Evolutionary conservation across 2,329 filamentous ascomycete genomes (phyloP), one percentile per base, ranked within the genome.

Genomic region (Fusarium xylarioides): DNA sequence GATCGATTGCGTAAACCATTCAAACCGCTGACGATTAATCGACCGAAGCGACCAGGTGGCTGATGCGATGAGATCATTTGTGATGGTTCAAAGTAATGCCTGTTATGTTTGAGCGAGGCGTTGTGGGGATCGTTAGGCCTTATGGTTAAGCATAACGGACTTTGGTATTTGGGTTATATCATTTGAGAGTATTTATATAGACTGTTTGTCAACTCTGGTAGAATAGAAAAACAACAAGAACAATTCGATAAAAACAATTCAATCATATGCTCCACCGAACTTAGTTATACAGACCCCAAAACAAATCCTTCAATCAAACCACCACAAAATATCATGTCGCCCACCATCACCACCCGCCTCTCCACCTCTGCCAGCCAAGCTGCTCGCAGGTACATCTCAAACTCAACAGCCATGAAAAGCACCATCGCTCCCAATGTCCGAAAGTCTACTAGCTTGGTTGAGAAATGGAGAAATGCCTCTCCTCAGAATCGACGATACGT

Each of bases 1-100:
- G 85, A 87, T 55, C 83, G 83, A 72, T 77, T 89, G 54, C 82
- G 83, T 61, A 88, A 85, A 76, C 88, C 88, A 11, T 90, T 90
- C 64, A 89, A 88, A 79, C 86, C 86, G 47, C 80, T 89, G 73
- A 89, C 87, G 16, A 85, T 89, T 26, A 86, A 85, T 65, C 82
- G 86, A 35, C 80, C 81, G 23, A 66, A 71, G 53, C 77, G 77
- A 5, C 80, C 78, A 19, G 54, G 62, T 40, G 65, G 55, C 42
- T 75, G 65, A 74, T 50, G 47, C 16, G 37, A 37, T 69, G 28
- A 28, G 40, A 44, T 66, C 23, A 65, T 57, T 42, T 49, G 52
- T 61, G 38, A 70, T 57, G 57, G 14, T 61, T 18, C 9, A n/a
- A 28, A 62, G 42, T 59, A 57, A 59, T 55, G 44, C 12, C 54